Base-by-base conservation (phyloP, 2,329 filamentous ascomycete species). In the Epichloe coenophiala region DNA sequence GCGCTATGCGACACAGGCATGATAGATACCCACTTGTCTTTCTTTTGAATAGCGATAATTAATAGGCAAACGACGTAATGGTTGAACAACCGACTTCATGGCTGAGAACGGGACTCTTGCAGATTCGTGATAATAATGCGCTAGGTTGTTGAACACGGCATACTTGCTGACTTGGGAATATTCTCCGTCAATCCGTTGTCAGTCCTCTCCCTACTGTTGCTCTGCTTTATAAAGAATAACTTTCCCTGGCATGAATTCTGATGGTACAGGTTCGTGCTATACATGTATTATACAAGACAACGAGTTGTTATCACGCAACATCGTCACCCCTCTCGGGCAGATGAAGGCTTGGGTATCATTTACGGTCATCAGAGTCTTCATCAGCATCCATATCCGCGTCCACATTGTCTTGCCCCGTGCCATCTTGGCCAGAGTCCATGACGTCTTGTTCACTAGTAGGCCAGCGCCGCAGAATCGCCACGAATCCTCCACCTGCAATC, bases 401-500 rank as follows among this genome's bases (percentile, higher is more conserved):
- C 2, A 21, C 21, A 17, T 33, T 9, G 5, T 31, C 49, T 23
- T 41, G 27, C 38, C n/a, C 38, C 13, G 42, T 19, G 15, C 12
- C 50, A 12, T 43, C 40, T 23, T 38, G 36, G 19, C n/a, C 43
- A 31, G 44, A 21, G 13, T 56, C 55, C 7, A 52, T 45, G 7
- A 11, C 27, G 27, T 37, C 38, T 36, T 53, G 53, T 11, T 53
- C 53, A 15, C 54, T 54, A 5, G 47, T 48, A n/a, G 61, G 63
- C 60, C 63, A 64, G 41, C 63, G 61, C 8, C 68, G 63, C 46
- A 67, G 58, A 5, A 71, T 62, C 19, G 65, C 68, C 19, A 71
- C 57, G 47, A 71, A 71, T 1, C 69, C 69, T 23, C 69, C 69
- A 0, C 69, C 69, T 0, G 60, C 64, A 31, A 71, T 54, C 37